Evolutionary conservation across 352 stramenopile genomes (phyloP), one percentile per base, ranked within the genome.

Genomic region (Globisporangium parvum): DNA sequence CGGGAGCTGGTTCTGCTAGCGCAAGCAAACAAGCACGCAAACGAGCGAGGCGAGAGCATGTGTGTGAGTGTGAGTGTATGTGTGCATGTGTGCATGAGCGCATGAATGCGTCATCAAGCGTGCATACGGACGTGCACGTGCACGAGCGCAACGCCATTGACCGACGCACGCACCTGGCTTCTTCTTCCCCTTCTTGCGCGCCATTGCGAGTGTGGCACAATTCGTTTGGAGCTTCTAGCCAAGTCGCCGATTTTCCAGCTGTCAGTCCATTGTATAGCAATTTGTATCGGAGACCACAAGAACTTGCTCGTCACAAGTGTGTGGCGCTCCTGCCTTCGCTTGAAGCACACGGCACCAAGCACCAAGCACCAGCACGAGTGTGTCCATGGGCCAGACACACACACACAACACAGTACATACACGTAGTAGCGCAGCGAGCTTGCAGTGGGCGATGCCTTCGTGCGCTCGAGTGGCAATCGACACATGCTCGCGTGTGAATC

Each of bases 161-260:
- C 2, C 10, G 8, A 57, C 23, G 35, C 28, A 55, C 64, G 55
- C 57, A 73, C 74, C 66, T 83, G 31, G 18, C 26, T 70, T 86
- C 65, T 88, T 89, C 65, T 85, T 89, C 37, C 59, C 74, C 60
- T 91, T 93, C 76, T 91, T 93, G 37, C 75, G 75, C 55, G 62
- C 76, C 82, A 92, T 92, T 26, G 28, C 8, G 26, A n/a, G 26
- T n/a, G n/a, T 47, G 41, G 18, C n/a, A n/a, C 18, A 37, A 12
- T 11, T 37, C 3, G 31, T 37, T 37, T 6, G 31, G 31, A 37
- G 31, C 31, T 37, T 6, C 9, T 37, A 6, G 6, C 6, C 28
- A 6, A 8, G 6, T 33, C 28, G 28, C 11, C 31, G 31, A 37
- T 37, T 37, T 46, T 17, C 41, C 18, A 24, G 18, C n/a, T 42